Evolutionary conservation across 345 rosid species (phyloP), one percentile per base, ranked within the genome.

Genomic region (Euclidium syriacum): DNA sequence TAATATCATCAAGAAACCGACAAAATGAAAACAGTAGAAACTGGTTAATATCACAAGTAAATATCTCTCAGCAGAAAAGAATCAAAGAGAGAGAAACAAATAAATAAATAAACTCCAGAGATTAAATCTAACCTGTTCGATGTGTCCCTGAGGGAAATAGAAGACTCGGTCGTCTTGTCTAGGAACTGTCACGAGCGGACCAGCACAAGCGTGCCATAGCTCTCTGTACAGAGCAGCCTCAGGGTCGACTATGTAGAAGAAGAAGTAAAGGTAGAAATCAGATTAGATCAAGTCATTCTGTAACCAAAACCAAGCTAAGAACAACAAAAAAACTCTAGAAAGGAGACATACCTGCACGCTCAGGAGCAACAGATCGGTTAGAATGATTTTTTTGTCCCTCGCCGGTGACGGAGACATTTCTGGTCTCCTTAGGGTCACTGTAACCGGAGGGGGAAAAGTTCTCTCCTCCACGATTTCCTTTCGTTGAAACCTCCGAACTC

Each of bases 121-220:
- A 42, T 17, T 10, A 33, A 6, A 68, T 14, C 22, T 16, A 67
- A 90, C 95, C 90, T 90, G 97, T 72, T 90, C 97, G 67, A 90
- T 83, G 77, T 90, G 97, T 18, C 97, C 97, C 61, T 85, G 97
- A 42, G 95, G 95, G 38, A 90, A 90, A 78, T 90, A 90, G 60
- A 73, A 90, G 27, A 90, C 95, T 17, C 76, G 90, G 67, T 90
- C 90, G 23, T 79, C 72, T 74, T 79, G 81, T 1, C 90, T 78
- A 36, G 97, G 95, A 7, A 90, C 88, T 8, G 83, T 77, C 18
- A 90, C 95, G 11, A 87, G 66, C 35, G 92, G 94, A 69, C 97
- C 97, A 6, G 97, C 97, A 70, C 97, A 90, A 6, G 97, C 96
- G 63, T 90, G 88, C 98, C 98, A 91, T 1, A 91, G 84, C 76